These are phyloP conservation scores for Colletotrichum sp. DNA, from an alignment of 2,329 filamentous ascomycete genomes.

Conservation along the genomic window DNA sequence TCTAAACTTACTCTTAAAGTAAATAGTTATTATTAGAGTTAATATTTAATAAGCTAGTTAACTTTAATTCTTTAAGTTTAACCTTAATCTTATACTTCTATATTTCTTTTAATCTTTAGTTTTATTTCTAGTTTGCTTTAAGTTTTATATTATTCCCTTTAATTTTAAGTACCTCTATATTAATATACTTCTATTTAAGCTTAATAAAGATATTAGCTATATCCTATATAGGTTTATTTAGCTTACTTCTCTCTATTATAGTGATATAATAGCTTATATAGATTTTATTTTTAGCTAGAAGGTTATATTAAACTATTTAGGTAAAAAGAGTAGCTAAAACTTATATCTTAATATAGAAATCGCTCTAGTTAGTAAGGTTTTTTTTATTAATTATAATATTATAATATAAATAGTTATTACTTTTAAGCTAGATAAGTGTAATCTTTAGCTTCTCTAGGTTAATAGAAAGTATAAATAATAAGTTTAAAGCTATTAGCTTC, in stretches of 20 bases:
- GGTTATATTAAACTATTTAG: background rate
- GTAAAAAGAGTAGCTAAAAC: background rate
- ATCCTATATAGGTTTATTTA: background rate
- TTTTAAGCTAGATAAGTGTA: background rate
- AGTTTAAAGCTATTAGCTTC: background rate
- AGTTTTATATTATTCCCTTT: background rate
- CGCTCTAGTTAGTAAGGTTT: background rate
- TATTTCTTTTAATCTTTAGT: background rate
- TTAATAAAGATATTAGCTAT: background rate
- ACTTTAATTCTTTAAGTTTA: background rate
- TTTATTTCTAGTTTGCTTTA: background rate
- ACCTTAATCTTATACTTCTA: background rate
- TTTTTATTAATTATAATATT: background rate
- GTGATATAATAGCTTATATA: background rate
- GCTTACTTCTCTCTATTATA: background rate
- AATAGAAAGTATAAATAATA: background rate
- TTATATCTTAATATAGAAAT: background rate
- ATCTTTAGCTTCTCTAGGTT: background rate
- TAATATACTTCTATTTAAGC: background rate
- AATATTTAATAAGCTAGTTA: background rate
- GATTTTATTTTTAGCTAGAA: background rate
- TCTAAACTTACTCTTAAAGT: background rate
- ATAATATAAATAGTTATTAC: background rate
- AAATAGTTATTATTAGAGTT: background rate
- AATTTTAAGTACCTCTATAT: background rate